Evolutionary conservation across 2,329 filamentous ascomycete species (phyloP), one percentile per base, ranked within the genome.

Genomic region (Dothiorella sarmentorum): DNA sequence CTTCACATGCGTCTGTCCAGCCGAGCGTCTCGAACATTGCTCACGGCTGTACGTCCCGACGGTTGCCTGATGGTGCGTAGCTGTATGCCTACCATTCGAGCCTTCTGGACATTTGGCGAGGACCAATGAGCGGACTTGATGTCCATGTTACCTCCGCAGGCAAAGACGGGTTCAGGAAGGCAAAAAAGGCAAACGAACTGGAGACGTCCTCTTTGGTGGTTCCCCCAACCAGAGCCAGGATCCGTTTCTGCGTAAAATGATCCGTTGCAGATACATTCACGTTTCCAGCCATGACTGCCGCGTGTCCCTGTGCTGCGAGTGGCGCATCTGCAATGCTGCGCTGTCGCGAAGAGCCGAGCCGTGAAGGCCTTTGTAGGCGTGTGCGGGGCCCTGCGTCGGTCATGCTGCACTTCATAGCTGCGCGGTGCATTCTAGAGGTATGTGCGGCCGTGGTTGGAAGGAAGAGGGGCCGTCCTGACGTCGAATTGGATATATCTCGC

Each of bases 331-430:
- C 49, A 53, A 3, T 40, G 49, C 35, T 40, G 49, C 9, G 49
- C 22, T 53, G 49, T 40, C 24, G 49, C 49, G 33, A 52, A 27
- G 49, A 52, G 49, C 49, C 49, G 49, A 53, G 33, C 49, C 49
- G 33, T 29, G 35, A 20, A 24, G 9, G 33, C 22, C 6, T 29
- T 40, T 22, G 29, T 53, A 38, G 33, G 43, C 26, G n/a, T 13
- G 7, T 43, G 40, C 24, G 13, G 43, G 11, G 33, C 35, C 49
- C 35, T 53, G 49, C 49, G 33, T 53, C 22, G 2, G 44, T 33
- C 24, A 11, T 31, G 26, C 18, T 35, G 18, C 49, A 35, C 49
- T 40, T 53, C 35, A 40, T 33, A 33, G 29, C 20, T 33, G 49
- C 49, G 29, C 22, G 33, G 10, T 35, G 35, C 49, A 13, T 40